Evolutionary conservation across 2,329 filamentous ascomycete species (phyloP).

Genomic region (Paecilomyces sp.): DNA sequence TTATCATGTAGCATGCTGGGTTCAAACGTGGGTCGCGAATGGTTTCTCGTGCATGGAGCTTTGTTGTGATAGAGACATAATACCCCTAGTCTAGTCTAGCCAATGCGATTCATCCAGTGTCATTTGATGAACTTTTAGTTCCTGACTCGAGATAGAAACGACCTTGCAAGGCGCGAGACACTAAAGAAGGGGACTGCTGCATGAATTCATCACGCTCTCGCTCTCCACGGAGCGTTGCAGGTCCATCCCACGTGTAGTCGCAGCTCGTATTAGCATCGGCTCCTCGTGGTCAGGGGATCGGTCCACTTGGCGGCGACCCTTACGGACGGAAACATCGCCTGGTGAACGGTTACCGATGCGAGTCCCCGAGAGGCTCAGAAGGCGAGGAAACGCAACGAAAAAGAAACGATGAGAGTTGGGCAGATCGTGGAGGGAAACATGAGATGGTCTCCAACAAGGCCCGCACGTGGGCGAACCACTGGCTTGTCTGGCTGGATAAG

Average conservation of each 20-base stretch:
- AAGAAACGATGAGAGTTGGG: neutral
- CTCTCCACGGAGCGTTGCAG: neutral
- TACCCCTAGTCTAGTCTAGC: neutral
- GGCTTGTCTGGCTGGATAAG: neutral
- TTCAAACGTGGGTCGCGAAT: neutral
- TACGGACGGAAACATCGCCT: neutral
- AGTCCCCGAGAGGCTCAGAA: neutral
- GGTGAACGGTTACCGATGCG: neutral
- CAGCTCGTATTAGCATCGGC: neutral
- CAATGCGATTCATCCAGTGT: neutral
- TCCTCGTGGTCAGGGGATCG: neutral
- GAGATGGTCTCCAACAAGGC: neutral
- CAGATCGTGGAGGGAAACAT: neutral
- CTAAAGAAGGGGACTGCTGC: too few species aligned
- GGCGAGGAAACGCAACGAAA: neutral
- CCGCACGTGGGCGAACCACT: neutral
- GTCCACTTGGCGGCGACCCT: neutral
- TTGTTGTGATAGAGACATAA: neutral
- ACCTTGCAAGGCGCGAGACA: too few species aligned
- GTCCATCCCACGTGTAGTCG: neutral
- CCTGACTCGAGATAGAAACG: neutral
- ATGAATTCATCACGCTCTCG: neutral
- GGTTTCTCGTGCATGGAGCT: neutral
- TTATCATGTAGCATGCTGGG: neutral
- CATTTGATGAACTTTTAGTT: neutral